Evolutionary conservation across 768 basidiomycete species (phyloP).

Genomic region (Chlorophyllum brunneum): DNA sequence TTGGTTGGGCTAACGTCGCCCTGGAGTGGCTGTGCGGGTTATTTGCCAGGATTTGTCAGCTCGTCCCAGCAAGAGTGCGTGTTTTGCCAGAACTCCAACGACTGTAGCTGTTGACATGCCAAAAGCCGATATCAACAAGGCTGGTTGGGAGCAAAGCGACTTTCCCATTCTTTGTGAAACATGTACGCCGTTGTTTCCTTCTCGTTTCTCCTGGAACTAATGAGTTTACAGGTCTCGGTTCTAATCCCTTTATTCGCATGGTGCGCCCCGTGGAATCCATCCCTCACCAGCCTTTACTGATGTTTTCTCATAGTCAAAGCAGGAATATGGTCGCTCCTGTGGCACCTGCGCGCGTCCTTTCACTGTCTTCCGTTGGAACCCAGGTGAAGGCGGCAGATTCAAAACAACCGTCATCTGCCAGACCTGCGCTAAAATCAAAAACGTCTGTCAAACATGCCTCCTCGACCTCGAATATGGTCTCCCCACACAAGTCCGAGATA

Average conservation of each 20-base stretch:
- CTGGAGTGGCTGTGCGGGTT: slow-evolving; percentile 6
- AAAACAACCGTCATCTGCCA: slow-evolving; percentile 98
- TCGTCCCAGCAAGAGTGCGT: background rate
- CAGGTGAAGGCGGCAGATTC: slow-evolving; percentile 88
- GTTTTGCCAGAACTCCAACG: background rate
- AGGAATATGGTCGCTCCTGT: slow-evolving; percentile 93
- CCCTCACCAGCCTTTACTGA: slow-evolving; percentile 4
- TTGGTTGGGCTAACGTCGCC: background rate
- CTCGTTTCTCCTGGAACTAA: slow-evolving; percentile 1
- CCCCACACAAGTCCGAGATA: slow-evolving; percentile 96
- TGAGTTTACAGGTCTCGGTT: slow-evolving; percentile 63
- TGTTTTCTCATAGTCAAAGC: slow-evolving; percentile 71
- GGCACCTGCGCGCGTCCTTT: slow-evolving; percentile 97
- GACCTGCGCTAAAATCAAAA: slow-evolving; percentile 94
- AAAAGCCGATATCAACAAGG: slow-evolving; percentile 93
- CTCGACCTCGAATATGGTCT: slow-evolving; percentile 95
- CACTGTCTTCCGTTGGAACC: slow-evolving; percentile 98
- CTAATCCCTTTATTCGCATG: slow-evolving; percentile 94
- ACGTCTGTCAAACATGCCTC: slow-evolving; percentile 96
- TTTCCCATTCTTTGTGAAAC: slow-evolving; percentile 94
- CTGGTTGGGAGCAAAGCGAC: slow-evolving; percentile 91
- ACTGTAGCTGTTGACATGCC: slow-evolving; percentile 28
- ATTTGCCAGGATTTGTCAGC: slow-evolving; percentile 8
- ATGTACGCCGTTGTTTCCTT: slow-evolving; percentile 45
- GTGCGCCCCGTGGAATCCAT: slow-evolving; percentile 37